Percentiles rank a stretch among this genome's conserved stretches.
phyloP scores from a whole-genome alignment of 768 basidiomycete genomes.

The Kwoniella sp. region DNA sequence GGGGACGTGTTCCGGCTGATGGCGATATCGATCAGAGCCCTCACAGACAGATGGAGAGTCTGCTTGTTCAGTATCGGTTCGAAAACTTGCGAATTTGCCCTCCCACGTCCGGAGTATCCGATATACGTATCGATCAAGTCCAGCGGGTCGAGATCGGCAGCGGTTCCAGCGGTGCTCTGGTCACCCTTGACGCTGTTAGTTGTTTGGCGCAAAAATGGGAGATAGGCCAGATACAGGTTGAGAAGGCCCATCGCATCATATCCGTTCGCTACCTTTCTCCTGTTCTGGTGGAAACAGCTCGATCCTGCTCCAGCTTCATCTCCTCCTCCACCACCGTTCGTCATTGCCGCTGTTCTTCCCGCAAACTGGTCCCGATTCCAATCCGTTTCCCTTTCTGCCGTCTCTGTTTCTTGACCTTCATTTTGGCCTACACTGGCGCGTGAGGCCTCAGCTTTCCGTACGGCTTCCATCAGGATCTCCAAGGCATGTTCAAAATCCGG shows the following conservation, averaged over 20 bases:
- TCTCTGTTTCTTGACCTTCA: too few relatives aligned
- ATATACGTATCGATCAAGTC: slow-evolving; percentile 11
- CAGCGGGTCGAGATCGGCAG: slow-evolving; percentile 8
- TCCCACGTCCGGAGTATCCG: not conserved
- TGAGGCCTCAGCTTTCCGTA: too few relatives aligned
- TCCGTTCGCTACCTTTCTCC: not conserved
- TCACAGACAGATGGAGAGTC: slow-evolving; percentile 10
- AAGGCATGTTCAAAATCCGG: slow-evolving; percentile 9
- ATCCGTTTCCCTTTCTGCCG: too few relatives aligned
- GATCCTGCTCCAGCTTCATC: too few relatives aligned
- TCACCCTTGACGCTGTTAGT: not conserved
- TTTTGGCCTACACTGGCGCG: too few relatives aligned
- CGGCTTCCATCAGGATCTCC: slow-evolving; percentile 5
- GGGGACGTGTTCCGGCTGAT: not conserved
- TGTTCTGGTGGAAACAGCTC: not conserved
- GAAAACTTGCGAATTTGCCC: not conserved
- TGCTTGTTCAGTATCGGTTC: slow-evolving; percentile 6
- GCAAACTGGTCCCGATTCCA: too few relatives aligned
- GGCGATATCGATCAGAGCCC: slow-evolving; percentile 2
- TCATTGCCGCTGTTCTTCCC: too few relatives aligned
- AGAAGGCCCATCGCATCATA: slow-evolving; percentile 3
- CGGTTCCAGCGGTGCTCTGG: not conserved
- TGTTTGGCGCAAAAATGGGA: not conserved
- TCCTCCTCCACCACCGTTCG: too few relatives aligned
- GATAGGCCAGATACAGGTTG: slow-evolving; percentile 17